These are phyloP conservation scores for Pichia cephalocereana DNA, from an alignment of 805 yeast genomes.

Conservation along the genomic window DNA sequence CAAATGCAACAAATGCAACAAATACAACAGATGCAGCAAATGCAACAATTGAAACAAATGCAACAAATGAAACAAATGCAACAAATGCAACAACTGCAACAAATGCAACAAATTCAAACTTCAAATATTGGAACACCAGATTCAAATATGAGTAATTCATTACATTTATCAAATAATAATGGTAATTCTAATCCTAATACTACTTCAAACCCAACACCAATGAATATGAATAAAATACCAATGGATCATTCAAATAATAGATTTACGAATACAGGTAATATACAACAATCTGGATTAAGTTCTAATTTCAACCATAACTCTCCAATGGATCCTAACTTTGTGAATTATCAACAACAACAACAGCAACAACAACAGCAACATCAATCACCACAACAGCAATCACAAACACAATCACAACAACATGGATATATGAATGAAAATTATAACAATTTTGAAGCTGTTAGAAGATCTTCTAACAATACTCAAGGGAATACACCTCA, in stretches of 20 bases:
- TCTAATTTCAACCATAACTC: not conserved
- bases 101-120: not conserved
- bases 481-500: constrained; percentile 20
- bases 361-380: not conserved
- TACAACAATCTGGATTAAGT: not conserved
- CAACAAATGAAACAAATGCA: not conserved
- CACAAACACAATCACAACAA: not conserved
- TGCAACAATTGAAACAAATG: not conserved
- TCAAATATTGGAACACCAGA: not conserved
- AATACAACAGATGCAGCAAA: not conserved
- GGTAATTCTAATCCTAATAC: not conserved
- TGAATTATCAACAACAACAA: not conserved
- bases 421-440: not conserved
- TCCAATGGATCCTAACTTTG: not conserved
- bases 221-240: not conserved
- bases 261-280: not conserved
- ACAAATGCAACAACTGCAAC: not conserved
- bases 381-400: not conserved
- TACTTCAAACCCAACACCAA: not conserved
- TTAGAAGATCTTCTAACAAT: constrained; percentile 10
- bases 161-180: not conserved
- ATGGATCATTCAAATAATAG: not conserved
- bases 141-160: not conserved
- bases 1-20: not conserved
- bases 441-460: not conserved